Evolutionary conservation across 352 stramenopile species (phyloP), one percentile per base, ranked within the genome.

Genomic region (Pythium folliculosum): DNA sequence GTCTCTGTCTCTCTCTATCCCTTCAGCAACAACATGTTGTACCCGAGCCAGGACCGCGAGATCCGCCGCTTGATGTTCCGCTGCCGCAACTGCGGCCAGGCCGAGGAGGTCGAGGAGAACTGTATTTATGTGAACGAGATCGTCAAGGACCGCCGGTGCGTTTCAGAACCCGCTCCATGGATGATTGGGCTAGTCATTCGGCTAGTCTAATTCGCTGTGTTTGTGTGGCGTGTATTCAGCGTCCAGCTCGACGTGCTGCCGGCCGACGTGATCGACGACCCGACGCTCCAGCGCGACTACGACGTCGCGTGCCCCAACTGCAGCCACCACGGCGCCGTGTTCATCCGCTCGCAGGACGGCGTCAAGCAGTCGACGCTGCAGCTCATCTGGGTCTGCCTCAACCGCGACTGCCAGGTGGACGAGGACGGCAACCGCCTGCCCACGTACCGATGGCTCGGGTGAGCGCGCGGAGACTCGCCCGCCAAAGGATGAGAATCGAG

Each of bases 121-220:
- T 96, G 88, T 91, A 96, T 96, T 90, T 96, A 96, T 89, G 88
- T 82, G 43, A 96, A 96, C 72, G 86, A 96, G 67, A 77, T 96
- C 65, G 88, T 96, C 53, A 94, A 92, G 75, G 88, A 96, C 76
- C 90, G 84, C 35, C 84, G 88, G 86, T 94, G 61, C 75, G 80
- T 30, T 45, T 19, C 38, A 22, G n/a, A n/a, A n/a, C 43, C 14
- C 19, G 61, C 16, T 19, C 12, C 58, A 37, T 37, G 9, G 32
- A 10, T 37, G 32, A 37, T 37, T n/a, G n/a, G 32, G 32, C 32
- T 37, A 5, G 32, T 9, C 32, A 37, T 9, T 37, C 12, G 38
- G 9, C 6, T 7, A 27, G 44, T n/a, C 50, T 55, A 12, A 45
- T 57, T 43, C 13, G n/a, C 72, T 5, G 71, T 19, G 38, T 14